Evolutionary conservation across 768 basidiomycete species (phyloP).

Genomic region (Suillus sp.): DNA sequence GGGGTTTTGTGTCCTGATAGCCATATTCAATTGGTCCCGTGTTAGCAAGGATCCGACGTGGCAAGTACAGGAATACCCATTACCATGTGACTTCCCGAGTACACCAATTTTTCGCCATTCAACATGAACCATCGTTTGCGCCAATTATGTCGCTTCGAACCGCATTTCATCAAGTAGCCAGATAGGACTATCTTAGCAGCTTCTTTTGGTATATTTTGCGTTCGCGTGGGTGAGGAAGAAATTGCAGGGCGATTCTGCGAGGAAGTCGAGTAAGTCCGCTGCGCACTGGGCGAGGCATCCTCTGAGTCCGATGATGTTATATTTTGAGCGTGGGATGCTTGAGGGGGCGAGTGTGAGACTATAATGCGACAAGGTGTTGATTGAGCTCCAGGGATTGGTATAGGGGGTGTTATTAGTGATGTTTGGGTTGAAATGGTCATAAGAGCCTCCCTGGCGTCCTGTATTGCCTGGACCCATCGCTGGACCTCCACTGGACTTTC

Average conservation of each 20-base stretch:
- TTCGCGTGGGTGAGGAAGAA: slow-evolving; percentile 47
- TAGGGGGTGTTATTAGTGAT: slow-evolving; percentile 50
- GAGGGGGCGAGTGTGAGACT: slow-evolving; percentile 52
- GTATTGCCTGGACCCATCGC: slow-evolving; percentile 83
- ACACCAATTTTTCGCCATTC: slow-evolving; percentile 84
- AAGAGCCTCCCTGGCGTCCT: slow-evolving; percentile 68
- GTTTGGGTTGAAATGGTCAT: slow-evolving; percentile 64
- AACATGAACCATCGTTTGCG: slow-evolving; percentile 96
- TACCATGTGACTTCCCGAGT: slow-evolving; percentile 96
- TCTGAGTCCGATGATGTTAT: slow-evolving; percentile 83
- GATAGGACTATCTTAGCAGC: slow-evolving; percentile 79
- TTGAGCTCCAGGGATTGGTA: slow-evolving; percentile 48
- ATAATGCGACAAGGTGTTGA: slow-evolving; percentile 34
- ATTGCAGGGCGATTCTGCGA: slow-evolving; percentile 46
- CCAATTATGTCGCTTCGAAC: slow-evolving; percentile 91
- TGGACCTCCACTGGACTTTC: slow-evolving; percentile 69
- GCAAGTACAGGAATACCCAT: slow-evolving; percentile 32
- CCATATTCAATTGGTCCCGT: slow-evolving; percentile 12
- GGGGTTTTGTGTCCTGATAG: slow-evolving; percentile 82
- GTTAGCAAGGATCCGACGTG: slow-evolving; percentile 15
- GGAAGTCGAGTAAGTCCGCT: slow-evolving; percentile 44
- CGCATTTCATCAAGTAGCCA: slow-evolving; percentile 97
- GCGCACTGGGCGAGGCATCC: slow-evolving; percentile 55
- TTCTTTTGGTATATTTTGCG: slow-evolving; percentile 46
- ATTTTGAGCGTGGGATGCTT: slow-evolving; percentile 43